Percentiles rank a stretch among this genome's conserved stretches.
phyloP scores from a whole-genome alignment of 257 asterid species.

The Solanum chiquidenum region DNA sequence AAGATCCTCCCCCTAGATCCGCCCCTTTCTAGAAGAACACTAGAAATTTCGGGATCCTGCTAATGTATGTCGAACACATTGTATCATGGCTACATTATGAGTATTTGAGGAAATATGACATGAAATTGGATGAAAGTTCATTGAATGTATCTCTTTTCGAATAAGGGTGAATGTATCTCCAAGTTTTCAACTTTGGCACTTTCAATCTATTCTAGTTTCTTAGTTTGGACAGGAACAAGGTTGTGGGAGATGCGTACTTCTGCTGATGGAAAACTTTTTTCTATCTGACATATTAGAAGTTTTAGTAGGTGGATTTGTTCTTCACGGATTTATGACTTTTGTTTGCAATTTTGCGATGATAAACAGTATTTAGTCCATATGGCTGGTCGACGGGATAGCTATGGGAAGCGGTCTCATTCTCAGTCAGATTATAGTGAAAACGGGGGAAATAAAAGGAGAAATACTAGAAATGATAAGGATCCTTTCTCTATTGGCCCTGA shows the following conservation, averaged over 20 bases:
- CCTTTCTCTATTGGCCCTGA: slow-evolving; percentile 11
- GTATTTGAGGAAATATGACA: background rate
- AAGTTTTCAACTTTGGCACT: background rate
- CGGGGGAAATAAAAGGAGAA: slow-evolving; percentile 8
- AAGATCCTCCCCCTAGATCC: background rate
- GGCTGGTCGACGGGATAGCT: slow-evolving; percentile 16
- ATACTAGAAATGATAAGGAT: slow-evolving; percentile 1
- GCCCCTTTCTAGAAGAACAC: background rate
- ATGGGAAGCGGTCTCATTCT: slow-evolving; percentile 10
- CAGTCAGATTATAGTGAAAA: slow-evolving; percentile 2
- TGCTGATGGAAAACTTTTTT: background rate
- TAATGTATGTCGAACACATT: background rate
- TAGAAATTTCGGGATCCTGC: background rate
- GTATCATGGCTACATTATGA: background rate
- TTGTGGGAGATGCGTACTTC: background rate
- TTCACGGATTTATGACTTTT: background rate
- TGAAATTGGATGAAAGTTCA: background rate
- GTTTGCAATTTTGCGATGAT: background rate
- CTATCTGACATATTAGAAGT: background rate
- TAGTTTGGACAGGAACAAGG: background rate
- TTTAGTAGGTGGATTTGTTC: background rate
- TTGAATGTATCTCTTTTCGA: background rate
- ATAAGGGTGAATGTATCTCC: background rate
- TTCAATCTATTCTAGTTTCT: background rate
- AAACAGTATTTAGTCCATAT: background rate